Percentiles rank a stretch among this genome's conserved stretches.
Conservation (phyloP, 176 grass and related monocot species). For the Coix lacrymajobi region DNA sequence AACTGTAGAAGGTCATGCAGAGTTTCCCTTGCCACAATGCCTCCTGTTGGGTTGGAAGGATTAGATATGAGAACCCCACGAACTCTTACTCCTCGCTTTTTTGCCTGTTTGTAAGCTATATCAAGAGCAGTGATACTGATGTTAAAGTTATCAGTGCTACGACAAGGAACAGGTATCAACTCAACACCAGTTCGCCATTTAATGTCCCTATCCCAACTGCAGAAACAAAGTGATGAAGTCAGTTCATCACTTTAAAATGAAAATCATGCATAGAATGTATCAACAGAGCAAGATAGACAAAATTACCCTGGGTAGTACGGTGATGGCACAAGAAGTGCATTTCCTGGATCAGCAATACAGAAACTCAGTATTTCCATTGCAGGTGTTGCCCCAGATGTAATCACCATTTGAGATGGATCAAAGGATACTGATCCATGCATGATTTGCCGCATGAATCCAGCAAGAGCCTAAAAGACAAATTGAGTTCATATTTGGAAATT, state of each 20-base stretch:
- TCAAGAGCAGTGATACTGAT: constrained; percentile 76
- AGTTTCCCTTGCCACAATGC: constrained; percentile 66
- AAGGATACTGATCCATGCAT: constrained; percentile 72
- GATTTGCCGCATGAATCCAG: constrained; percentile 81
- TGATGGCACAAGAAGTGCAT: constrained; percentile 96
- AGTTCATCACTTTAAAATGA: background rate
- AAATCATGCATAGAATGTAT: background rate
- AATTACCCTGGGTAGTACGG: constrained; percentile 91
- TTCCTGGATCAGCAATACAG: constrained; percentile 89
- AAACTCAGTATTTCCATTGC: constrained; percentile 93
- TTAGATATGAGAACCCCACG: constrained; percentile 88
- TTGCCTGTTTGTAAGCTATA: constrained; percentile 83
- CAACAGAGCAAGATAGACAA: constrained; percentile 1
- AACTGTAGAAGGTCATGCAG: constrained; percentile 67
- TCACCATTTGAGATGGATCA: constrained; percentile 76
- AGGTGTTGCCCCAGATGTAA: constrained; percentile 82
- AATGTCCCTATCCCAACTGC: constrained; percentile 93
- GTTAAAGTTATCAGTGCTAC: constrained; percentile 82
- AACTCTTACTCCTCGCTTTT: constrained; percentile 86
- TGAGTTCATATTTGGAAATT: constrained; percentile 18
- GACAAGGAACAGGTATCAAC: constrained; percentile 87
- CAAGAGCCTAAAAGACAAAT: constrained; percentile 62
- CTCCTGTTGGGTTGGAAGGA: constrained; percentile 84
- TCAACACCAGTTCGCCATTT: constrained; percentile 86
- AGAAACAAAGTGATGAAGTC: background rate